Base-by-base conservation (phyloP, 2,329 filamentous ascomycete genomes). In the Elsinoe perseae region DNA sequence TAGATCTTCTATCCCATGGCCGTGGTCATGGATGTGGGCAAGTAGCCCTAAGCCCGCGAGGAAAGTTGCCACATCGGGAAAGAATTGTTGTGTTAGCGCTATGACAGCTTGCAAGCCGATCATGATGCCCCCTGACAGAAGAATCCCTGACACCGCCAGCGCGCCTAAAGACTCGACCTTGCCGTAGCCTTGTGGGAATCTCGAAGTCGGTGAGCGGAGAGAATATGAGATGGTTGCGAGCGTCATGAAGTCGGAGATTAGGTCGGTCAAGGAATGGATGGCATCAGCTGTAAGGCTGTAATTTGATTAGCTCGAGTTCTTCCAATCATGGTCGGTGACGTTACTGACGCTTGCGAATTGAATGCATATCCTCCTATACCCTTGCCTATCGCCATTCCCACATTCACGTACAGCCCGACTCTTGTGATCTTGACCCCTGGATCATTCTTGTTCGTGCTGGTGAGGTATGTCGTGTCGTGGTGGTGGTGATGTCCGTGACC, bases 101-200 rank as follows among this genome's bases (percentile, higher is more conserved):
- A 73, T 87, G 80, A 66, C 75, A 73, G 68, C 86, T 75, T 71
- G 76, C 69, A 72, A 82, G 61, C 90, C 90, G 86, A 98, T 97
- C 70, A 95, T 90, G 60, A 95, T 74, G 52, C 93, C 93, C 60
- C 93, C 93, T 48, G 85, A 83, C 1, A 98, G 80, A 64, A 98
- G 77, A 73, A 98, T 87, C 61, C 90, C 85, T 63, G 91, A 96
- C 30, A 98, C 93, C 14, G 92, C 93, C 58, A 98, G 75, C 20
- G 90, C 93, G 18, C 93, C 93, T 67, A 98, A 74, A 65, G 90
- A 95, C 76, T 98, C 93, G n/a, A 98, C 82, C 75, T 98, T 98
- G 68, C 93, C 93, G 68, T 95, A 98, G 1, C 93, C 93, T 65
- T 84, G 83, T 1, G 93, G 93, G 68, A 95, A 98, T 38, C 81